A percentile compares a stretch with the other conserved stretches of the same genome.
Conservation (phyloP, 2,329 filamentous ascomycete species). For the Fusarium verrucosum region DNA sequence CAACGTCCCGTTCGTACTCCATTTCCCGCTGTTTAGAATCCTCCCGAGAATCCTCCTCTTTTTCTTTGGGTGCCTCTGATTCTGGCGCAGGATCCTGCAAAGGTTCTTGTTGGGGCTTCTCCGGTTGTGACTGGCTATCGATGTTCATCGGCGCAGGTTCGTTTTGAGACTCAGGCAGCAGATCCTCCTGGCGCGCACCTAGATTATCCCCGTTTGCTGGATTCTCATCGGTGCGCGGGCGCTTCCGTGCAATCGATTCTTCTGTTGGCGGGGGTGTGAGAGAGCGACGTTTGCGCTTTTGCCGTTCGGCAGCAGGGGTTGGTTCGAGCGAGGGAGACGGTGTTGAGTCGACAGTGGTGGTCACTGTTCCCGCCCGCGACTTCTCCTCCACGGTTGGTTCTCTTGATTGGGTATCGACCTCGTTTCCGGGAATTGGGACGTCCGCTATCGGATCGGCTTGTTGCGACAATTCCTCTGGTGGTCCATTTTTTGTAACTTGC, state of each 20-base stretch:
- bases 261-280: constrained; percentile 66
- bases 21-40: constrained; percentile 40
- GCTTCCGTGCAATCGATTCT: constrained; percentile 65
- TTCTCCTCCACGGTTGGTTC: constrained; percentile 16
- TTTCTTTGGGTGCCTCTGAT: neutral
- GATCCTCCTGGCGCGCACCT: constrained; percentile 23
- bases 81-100: constrained; percentile 1
- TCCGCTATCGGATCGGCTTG: neutral
- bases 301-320: constrained; percentile 47
- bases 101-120: constrained; percentile 5
- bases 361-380: constrained; percentile 16
- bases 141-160: constrained; percentile 25
- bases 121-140: constrained; percentile 10
- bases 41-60: constrained; percentile 3
- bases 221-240: constrained; percentile 55
- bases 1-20: constrained; percentile 51
- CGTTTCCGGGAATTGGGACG: constrained; percentile 10
- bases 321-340: constrained; percentile 17
- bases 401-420: constrained; percentile 12
- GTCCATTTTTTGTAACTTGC: constrained; percentile 17
- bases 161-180: constrained; percentile 6
- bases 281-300: constrained; percentile 74
- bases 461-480: constrained; percentile 6
- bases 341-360: constrained; percentile 17
- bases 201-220: constrained; percentile 19